These are phyloP conservation scores for Pythium aristosporum DNA, from an alignment of 352 stramenopile species.

Conservation along the genomic window DNA sequence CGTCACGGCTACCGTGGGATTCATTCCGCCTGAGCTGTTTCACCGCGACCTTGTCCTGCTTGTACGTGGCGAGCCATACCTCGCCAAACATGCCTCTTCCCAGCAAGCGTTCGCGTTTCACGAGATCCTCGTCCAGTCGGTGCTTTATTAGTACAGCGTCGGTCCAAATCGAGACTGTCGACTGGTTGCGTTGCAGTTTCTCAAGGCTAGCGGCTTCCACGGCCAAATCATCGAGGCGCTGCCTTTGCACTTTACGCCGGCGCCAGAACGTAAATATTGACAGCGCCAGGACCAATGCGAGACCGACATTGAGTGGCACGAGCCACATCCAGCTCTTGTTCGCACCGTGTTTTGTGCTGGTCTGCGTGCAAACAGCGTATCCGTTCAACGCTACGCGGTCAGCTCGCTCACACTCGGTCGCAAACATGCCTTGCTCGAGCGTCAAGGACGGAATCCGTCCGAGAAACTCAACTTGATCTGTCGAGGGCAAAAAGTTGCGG, in stretches of 20 bases:
- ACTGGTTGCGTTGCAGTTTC: background rate
- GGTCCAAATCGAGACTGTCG: slow-evolving; percentile 3
- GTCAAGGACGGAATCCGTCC: background rate
- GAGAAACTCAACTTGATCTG: slow-evolving; percentile 3
- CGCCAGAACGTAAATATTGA: background rate
- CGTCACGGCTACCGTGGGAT: too few species aligned
- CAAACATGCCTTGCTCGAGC: slow-evolving; percentile 20
- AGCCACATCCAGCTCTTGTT: slow-evolving; percentile 7
- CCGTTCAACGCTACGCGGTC: background rate
- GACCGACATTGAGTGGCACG: slow-evolving; percentile 7
- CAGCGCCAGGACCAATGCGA: slow-evolving; percentile 3
- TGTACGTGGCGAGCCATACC: slow-evolving; percentile 27
- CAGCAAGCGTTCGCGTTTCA: background rate
- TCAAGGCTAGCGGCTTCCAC: background rate
- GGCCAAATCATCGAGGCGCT: background rate
- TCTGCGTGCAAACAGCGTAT: background rate
- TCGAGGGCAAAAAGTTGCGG: slow-evolving; percentile 2
- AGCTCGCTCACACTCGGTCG: background rate
- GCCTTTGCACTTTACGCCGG: slow-evolving; percentile 5
- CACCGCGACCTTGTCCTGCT: background rate
- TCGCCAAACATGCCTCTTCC: slow-evolving; percentile 27
- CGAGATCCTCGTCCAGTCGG: slow-evolving; percentile 9
- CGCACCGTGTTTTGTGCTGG: background rate
- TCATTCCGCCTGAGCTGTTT: slow-evolving; percentile 15
- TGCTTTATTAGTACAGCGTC: slow-evolving; percentile 10